phyloP scores from a whole-genome alignment of 139 green algal species.

The Chlorella sp. region DNA sequence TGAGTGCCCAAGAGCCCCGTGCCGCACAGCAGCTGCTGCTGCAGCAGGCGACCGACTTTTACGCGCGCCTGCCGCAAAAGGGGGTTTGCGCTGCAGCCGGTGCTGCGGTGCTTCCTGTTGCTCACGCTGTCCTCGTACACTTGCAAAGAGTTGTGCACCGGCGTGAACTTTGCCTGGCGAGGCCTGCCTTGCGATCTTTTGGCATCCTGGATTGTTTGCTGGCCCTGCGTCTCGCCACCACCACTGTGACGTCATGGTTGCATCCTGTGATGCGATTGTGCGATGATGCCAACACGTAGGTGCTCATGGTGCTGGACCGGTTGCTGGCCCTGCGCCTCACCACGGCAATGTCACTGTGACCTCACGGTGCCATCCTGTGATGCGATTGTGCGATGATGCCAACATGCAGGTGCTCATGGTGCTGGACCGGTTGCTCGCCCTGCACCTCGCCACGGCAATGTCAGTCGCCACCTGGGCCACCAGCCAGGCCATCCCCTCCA shows the following conservation, averaged over 20 bases:
- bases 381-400: neutral
- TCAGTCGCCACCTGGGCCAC: conserved; percentile 21
- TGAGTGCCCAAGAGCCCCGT: neutral
- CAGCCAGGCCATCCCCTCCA: neutral
- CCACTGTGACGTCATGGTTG: neutral
- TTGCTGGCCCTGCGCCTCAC: neutral
- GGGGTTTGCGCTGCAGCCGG: too few relatives aligned
- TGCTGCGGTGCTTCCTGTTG: too few relatives aligned
- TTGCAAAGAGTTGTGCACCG: neutral
- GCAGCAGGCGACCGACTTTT: conserved; percentile 17
- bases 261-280: neutral
- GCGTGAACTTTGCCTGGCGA: too few relatives aligned
- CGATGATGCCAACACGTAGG: conserved; percentile 5
- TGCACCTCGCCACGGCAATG: conserved; percentile 35
- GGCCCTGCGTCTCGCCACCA: neutral
- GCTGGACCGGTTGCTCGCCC: conserved; percentile 55
- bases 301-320: too few relatives aligned
- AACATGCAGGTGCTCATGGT: conserved; percentile 44
- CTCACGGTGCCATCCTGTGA: neutral
- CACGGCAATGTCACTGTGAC: neutral
- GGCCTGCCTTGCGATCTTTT: neutral
- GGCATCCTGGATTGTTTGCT: too few relatives aligned
- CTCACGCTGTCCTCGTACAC: neutral
- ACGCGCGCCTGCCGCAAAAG: conserved; percentile 16
- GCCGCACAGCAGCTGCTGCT: conserved; percentile 11